phyloP scores from a whole-genome alignment of 805 yeast species.

The Yarrowia deformans region DNA sequence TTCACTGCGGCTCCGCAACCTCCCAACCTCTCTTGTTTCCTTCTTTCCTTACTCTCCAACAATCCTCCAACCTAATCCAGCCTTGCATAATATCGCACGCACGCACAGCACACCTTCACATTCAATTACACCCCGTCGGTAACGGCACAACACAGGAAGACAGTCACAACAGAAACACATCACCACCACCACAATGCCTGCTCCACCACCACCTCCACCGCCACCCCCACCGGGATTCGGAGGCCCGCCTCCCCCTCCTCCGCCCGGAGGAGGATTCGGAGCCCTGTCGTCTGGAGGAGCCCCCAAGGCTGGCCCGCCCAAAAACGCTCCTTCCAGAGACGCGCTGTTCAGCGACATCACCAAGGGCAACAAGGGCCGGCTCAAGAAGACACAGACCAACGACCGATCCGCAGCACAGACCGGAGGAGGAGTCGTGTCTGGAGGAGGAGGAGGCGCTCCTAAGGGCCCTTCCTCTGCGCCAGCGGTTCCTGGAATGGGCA shows the following conservation, averaged over 20 bases:
- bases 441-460: conserved; percentile 37
- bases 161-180: conserved; percentile 1
- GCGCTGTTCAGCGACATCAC: conserved; percentile 81
- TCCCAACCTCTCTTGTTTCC: conserved; percentile 2
- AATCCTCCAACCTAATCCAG: conserved; percentile 18
- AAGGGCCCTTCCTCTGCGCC: conserved; percentile 47
- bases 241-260: conserved; percentile 51
- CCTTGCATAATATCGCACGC: conserved; percentile 30
- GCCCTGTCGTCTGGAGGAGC: conserved; percentile 43
- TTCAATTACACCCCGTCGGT: background rate
- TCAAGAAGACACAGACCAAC: conserved; percentile 69
- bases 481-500: conserved; percentile 41
- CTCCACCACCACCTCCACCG: conserved; percentile 66
- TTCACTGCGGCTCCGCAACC: conserved; percentile 1
- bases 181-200: conserved; percentile 56
- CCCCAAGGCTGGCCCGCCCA: conserved; percentile 45
- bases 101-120: conserved; percentile 15
- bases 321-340: conserved; percentile 49
- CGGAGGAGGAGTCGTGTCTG: conserved; percentile 49
- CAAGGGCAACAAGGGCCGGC: conserved; percentile 59
- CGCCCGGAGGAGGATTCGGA: conserved; percentile 49
- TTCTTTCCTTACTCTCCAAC: background rate
- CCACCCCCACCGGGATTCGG: conserved; percentile 54
- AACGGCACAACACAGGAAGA: background rate
- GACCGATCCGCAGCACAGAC: conserved; percentile 70